Evolutionary conservation across 768 basidiomycete species (phyloP), one percentile per base, ranked within the genome.

Genomic region (Lactarius quietus): DNA sequence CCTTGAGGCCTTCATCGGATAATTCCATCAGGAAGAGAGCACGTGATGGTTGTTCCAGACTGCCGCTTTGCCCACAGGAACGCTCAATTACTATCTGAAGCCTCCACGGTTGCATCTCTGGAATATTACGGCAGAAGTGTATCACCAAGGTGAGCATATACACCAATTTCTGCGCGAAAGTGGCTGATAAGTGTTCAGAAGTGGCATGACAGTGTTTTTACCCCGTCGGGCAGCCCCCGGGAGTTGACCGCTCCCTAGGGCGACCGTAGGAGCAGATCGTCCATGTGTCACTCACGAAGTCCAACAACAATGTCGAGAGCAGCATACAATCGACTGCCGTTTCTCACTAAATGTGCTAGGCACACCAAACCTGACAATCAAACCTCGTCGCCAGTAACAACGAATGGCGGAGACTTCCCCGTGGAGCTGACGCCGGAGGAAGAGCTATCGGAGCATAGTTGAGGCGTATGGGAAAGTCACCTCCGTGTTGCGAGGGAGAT

Each of bases 191-290:
- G n/a, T n/a, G n/a, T n/a, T n/a, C n/a, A n/a, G n/a, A n/a, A n/a
- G n/a, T n/a, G n/a, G n/a, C n/a, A n/a, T n/a, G n/a, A n/a, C n/a
- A n/a, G n/a, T n/a, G n/a, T 33, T 81, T 83, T 3, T 93, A n/a
- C n/a, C 35, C 81, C 84, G 3, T 93, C n/a, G n/a, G n/a, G n/a
- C n/a, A n/a, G n/a, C n/a, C n/a, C 92, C 3, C 92, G 93, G 74
- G 93, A 94, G 65, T 82, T 95, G 12, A 85, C 95, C 31, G 88
- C 81, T 68, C 86, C 89, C 14, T 93, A 95, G 95, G 94, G 95
- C 95, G 5, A 83, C 86, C 26, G 87, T 92, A 1, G 84, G 87
- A 17, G 93, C 93, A 1, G 88, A 90, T 69, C 84, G 84, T 56
- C 89, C 89, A 9, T 81, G 90, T 38, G 70, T 71, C 23, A 43